Base-by-base conservation (phyloP, 495 filamentous ascomycete genomes). In the Corynascus novoguineensis region DNA sequence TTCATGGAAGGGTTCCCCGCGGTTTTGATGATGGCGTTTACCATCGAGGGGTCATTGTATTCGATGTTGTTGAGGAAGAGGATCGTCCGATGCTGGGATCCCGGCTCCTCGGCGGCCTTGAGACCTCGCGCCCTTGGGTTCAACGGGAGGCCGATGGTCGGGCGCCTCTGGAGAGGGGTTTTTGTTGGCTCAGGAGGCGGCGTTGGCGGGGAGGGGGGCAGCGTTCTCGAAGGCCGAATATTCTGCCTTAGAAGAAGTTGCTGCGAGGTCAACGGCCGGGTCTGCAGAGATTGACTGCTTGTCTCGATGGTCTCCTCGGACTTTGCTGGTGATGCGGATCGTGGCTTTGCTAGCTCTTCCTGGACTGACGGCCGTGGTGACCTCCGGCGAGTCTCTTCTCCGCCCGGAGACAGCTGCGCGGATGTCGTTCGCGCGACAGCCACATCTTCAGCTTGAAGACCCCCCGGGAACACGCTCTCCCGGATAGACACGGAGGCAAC, bases 1-100 rank as follows among this genome's bases (percentile, higher is more conserved):
- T 71, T 74, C 17, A 61, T 50, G 24, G 63, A 60, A 25, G 58
- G 60, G 8, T 59, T 52, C 12, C 65, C 64, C 1, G 71, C 74
- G 11, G 61, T 71, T 37, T 72, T 69, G 38, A 80, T 70, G 58
- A 80, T 78, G 19, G 66, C 67, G 25, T 72, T 68, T 11, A 79
- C 77, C 8, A 61, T 57, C n/a, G 58, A 62, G 0, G 77, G 78
- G 54, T 79, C 68, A 42, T 79, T 66, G 50, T 78, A 79, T 17
- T 78, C 70, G 45, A 80, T 78, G 35, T 76, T 72, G 50, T 80
- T 81, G 29, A 82, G 63, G 41, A 79, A 77, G 72, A 82, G 72
- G 19, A 80, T 69, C 28, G 76, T 81, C 40, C 75, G 73, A 29
- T 76, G 68, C 29, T 69, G 68, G 12, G 60, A 56, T 1, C 54